Base-by-base conservation (phyloP, 2,329 filamentous ascomycete species). In the Cladosporium colombiae region DNA sequence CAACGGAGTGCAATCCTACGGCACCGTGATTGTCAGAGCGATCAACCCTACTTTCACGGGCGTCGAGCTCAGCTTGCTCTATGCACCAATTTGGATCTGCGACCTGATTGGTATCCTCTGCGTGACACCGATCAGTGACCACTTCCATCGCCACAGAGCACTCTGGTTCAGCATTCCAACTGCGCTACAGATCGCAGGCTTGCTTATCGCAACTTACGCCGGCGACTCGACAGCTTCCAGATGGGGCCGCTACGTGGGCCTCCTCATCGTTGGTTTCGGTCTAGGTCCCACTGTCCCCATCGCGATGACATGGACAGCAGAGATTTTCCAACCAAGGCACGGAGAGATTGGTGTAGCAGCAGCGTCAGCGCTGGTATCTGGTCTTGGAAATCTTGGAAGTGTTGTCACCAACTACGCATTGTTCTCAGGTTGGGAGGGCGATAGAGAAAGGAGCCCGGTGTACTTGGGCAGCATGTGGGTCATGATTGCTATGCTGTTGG, bases 231-330 rank as follows among this genome's bases (percentile, higher is more conserved):
- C 88, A 71, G 67, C 70, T 11, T 68, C 59, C 14, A 87, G 89
- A 44, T 97, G 92, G 92, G 89, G 91, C 1, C 88, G 92, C 50
- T 97, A 97, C 75, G 91, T 91, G 57, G 93, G 93, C 4, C 86
- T 97, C n/a, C 81, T 97, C 60, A 89, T 97, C 80, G 90, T 97
- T 40, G 93, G 93, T 5, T 96, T 96, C 73, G 93, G 93, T 0
- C 88, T 97, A 1, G 93, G 93, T 1, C 93, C 93, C 3, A 96
- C 93, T 0, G 92, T 96, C 0, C 93, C 93, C 13, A 94, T 94
- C 74, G 94, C 91, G 77, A 97, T 97, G 93, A 90, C 92, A 40
- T 96, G 93, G 93, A 92, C 91, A 35, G 91, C 88, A 68, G 91
- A 96, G 78, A 90, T 96, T 74, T 97, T 97, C 82, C 92, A 96